Percentiles rank a stretch among this genome's conserved stretches.
Conservation (phyloP, 225 moss, liverwort and hornwort genomes). For the Pseudoscleropodium purum region DNA sequence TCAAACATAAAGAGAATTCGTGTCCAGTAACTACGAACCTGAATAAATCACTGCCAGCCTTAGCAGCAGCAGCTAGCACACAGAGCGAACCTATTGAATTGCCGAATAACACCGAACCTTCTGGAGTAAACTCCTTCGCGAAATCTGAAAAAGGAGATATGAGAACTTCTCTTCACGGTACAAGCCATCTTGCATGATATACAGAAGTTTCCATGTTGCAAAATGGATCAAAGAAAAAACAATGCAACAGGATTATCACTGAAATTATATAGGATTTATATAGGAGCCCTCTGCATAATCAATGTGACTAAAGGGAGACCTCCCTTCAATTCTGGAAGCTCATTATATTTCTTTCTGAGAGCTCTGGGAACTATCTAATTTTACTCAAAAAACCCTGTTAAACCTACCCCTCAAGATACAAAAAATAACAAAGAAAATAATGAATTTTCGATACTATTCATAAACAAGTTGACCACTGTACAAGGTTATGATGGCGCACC, state of each 20-base stretch:
- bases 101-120: constrained; percentile 79
- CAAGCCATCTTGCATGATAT: neutral
- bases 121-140: constrained; percentile 56
- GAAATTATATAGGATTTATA: neutral
- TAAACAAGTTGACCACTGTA: neutral
- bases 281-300: neutral
- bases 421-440: neutral
- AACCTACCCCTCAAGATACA: neutral
- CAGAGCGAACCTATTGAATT: constrained; percentile 97
- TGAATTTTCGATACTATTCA: neutral
- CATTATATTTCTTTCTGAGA: neutral
- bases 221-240: neutral
- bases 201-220: neutral
- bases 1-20: neutral
- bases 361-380: neutral
- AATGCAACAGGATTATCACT: neutral
- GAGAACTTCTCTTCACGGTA: neutral
- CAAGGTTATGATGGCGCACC: constrained; percentile 32
- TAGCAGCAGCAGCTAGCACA: constrained; percentile 75
- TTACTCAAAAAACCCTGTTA: neutral
- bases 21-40: constrained; percentile 31
- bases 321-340: neutral
- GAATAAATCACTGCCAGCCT: constrained; percentile 57
- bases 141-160: constrained; percentile 47
- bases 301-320: neutral